phyloP scores from a whole-genome alignment of 1,284 basidiomycete species.

The Wallemia hederae region DNA sequence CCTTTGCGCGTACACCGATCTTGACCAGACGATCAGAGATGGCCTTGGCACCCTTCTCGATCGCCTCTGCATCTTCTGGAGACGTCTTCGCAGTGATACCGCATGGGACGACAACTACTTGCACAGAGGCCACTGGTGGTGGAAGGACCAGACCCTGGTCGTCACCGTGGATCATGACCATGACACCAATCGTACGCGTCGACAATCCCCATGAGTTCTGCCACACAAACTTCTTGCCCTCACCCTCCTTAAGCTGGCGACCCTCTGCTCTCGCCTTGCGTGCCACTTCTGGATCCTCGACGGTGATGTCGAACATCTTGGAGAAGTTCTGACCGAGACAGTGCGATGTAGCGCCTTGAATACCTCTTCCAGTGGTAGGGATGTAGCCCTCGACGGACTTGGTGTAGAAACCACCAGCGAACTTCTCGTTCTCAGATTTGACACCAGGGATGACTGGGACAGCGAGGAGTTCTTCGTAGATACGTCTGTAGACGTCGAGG shows the following conservation, averaged over 20 bases:
- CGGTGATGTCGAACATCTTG: slow-evolving; percentile 91
- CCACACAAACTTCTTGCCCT: slow-evolving; percentile 53
- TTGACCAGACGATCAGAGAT: slow-evolving; percentile 40
- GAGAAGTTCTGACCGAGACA: slow-evolving; percentile 98
- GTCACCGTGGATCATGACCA: slow-evolving; percentile 99
- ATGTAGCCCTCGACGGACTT: slow-evolving; percentile 97
- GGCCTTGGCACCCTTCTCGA: slow-evolving; percentile 48
- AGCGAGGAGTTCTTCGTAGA: slow-evolving; percentile 92
- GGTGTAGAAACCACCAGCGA: slow-evolving; percentile 90
- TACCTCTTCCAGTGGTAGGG: slow-evolving; percentile 83
- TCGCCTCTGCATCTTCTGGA: slow-evolving; percentile 30
- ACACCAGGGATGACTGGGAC: slow-evolving; percentile 88
- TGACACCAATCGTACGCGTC: slow-evolving; percentile 86
- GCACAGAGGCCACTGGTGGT: slow-evolving; percentile 70
- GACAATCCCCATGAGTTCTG: slow-evolving; percentile 97
- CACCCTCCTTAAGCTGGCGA: slow-evolving; percentile 9
- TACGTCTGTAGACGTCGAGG: slow-evolving; percentile 75
- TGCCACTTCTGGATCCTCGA: slow-evolving; percentile 59
- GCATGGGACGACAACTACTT: slow-evolving; percentile 75
- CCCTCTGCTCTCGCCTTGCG: slow-evolving; percentile 27
- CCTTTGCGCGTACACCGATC: slow-evolving; percentile 52
- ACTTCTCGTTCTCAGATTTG: slow-evolving; percentile 99
- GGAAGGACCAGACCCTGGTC: slow-evolving; percentile 90
- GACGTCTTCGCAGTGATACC: slow-evolving; percentile 58
- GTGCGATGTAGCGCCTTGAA: slow-evolving; percentile 93